Conservation (phyloP, 2,329 filamentous ascomycete species). For the Aspergillus unguis region DNA sequence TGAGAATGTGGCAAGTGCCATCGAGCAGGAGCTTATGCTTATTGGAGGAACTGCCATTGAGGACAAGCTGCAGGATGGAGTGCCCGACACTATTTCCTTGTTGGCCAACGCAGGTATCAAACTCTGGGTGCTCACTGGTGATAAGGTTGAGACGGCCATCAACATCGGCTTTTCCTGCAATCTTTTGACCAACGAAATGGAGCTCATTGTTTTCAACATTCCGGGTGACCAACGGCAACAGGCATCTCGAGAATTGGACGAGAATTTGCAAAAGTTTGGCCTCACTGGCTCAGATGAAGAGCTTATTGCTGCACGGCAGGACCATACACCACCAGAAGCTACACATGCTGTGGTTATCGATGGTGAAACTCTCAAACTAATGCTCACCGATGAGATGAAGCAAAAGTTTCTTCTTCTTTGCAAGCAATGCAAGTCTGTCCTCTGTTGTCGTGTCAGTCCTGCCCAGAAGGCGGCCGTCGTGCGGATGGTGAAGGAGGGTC, state of each 20-base stretch:
- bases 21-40: slow-evolving; percentile 84
- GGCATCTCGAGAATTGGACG: slow-evolving; percentile 70
- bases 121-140: slow-evolving; percentile 95
- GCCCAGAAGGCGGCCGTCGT: slow-evolving; percentile 98
- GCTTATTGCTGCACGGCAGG: slow-evolving; percentile 70
- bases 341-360: slow-evolving; percentile 95
- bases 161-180: slow-evolving; percentile 99
- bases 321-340: slow-evolving; percentile 78
- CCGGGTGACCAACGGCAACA: slow-evolving; percentile 66
- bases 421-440: slow-evolving; percentile 93
- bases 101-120: slow-evolving; percentile 94
- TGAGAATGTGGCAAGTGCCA: slow-evolving; percentile 81
- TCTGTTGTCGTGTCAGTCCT: slow-evolving; percentile 96
- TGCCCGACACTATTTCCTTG: slow-evolving; percentile 90
- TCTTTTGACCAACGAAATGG: slow-evolving; percentile 95
- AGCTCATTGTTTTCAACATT: slow-evolving; percentile 84
- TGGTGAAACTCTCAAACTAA: slow-evolving; percentile 85
- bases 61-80: slow-evolving; percentile 92
- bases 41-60: slow-evolving; percentile 96
- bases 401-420: slow-evolving; percentile 93
- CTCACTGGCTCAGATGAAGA: slow-evolving; percentile 85
- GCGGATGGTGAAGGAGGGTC: slow-evolving; percentile 85
- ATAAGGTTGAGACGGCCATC: slow-evolving; percentile 99
- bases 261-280: slow-evolving; percentile 67
- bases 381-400: slow-evolving; percentile 75